Evolutionary conservation across 768 basidiomycete genomes (phyloP), one percentile per base, ranked within the genome.

Genomic region (Amanita subjunquillea): DNA sequence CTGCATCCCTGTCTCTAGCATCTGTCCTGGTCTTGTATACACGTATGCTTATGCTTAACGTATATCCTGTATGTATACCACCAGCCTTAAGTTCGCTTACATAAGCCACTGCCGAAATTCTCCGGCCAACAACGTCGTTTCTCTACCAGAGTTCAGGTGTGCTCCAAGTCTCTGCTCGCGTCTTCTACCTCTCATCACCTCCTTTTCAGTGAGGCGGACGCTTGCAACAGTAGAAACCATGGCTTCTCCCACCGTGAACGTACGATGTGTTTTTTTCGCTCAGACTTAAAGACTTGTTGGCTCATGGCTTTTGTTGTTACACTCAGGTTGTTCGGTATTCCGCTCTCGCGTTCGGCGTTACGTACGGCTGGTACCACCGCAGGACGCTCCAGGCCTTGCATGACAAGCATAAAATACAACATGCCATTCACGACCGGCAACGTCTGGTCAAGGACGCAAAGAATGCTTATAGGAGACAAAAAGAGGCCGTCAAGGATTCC

Each of bases 341-440:
- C 17, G 92, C 94, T 48, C 81, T 99, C 60, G 70, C 85, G 58
- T 76, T 82, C 40, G 95, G 95, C 64, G 78, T 95, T 59, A 69
- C 83, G 65, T 98, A 97, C 67, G 95, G 95, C 65, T 84, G 94
- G 67, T 82, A 82, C 63, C 94, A 97, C 75, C 87, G 88, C 63
- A 82, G 87, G 63, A 87, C 93, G 62, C 72, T 99, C 59, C 92
- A 95, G 73, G 77, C 80, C 56, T 72, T 79, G 50, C 81, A 90
- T 65, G 83, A 95, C 69, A 71, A 80, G 55, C 79, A 86, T 58
- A 89, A 87, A 69, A 76, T 83, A 56, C 76, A 84, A 57, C 78
- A 82, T 63, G 87, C 83, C 50, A 70, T 81, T 41, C 85, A 90
- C 62, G 79, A 78, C 58, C 74, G 88, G 60, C 80, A 90, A 63